phyloP scores from a whole-genome alignment of 1,284 basidiomycete species.

The Boletellus deceptivus region DNA sequence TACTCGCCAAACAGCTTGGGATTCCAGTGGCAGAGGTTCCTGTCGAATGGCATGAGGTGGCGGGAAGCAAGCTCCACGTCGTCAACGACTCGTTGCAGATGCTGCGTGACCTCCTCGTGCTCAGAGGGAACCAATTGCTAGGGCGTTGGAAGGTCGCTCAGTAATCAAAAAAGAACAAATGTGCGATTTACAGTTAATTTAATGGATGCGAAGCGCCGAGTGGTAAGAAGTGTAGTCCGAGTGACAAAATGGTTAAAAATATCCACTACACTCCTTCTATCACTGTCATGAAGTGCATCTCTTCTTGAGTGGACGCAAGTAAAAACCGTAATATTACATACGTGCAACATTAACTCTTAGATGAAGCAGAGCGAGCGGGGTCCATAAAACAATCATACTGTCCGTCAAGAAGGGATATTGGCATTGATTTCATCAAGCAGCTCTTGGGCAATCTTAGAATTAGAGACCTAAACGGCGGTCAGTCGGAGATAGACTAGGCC shows the following conservation, averaged over 20 bases:
- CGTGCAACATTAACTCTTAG: slow-evolving; percentile 34
- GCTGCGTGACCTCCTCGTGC: slow-evolving; percentile 82
- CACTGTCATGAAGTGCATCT: slow-evolving; percentile 21
- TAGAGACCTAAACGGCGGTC: slow-evolving; percentile 45
- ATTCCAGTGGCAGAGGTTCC: slow-evolving; percentile 84
- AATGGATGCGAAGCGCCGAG: slow-evolving; percentile 15
- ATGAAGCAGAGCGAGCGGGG: slow-evolving; percentile 24
- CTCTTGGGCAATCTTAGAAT: slow-evolving; percentile 60
- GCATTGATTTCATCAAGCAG: slow-evolving; percentile 54
- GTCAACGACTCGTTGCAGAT: slow-evolving; percentile 83
- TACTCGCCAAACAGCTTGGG: slow-evolving; percentile 75
- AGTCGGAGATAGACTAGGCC: not conserved
- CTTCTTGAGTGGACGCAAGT: slow-evolving; percentile 30
- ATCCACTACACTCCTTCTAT: slow-evolving; percentile 17
- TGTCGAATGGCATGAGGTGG: slow-evolving; percentile 89
- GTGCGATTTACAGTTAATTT: slow-evolving; percentile 32
- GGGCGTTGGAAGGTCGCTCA: slow-evolving; percentile 58
- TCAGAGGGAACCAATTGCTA: slow-evolving; percentile 79
- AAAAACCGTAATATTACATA: slow-evolving; percentile 34
- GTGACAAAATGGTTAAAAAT: slow-evolving; percentile 9
- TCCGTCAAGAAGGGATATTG: slow-evolving; percentile 45
- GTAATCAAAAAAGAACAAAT: slow-evolving; percentile 8
- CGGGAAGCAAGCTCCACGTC: slow-evolving; percentile 88
- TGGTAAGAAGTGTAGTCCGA: slow-evolving; percentile 16
- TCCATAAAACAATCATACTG: slow-evolving; percentile 13